Percentiles rank a stretch among this genome's conserved stretches.
Conservation (phyloP, 148 eudicot genomes). For the Silene latifolia region DNA sequence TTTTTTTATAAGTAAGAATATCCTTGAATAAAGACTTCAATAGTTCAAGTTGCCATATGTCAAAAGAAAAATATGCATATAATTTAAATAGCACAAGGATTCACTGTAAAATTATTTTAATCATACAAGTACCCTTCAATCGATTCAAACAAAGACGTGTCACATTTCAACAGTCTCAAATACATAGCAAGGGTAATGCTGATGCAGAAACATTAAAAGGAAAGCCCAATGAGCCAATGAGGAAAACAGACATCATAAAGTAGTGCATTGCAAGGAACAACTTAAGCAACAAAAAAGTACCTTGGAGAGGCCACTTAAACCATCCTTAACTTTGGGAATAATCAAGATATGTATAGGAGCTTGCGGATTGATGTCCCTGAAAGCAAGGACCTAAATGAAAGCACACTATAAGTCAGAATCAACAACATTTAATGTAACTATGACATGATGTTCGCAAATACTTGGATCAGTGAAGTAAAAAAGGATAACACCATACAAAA, state of each 20-base stretch:
- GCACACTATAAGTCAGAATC: slow-evolving; percentile 8
- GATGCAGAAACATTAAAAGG: background rate
- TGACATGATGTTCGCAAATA: background rate
- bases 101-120: background rate
- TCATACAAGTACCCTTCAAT: background rate
- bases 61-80: background rate
- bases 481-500: background rate
- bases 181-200: background rate
- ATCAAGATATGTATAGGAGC: slow-evolving; percentile 77
- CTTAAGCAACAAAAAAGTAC: slow-evolving; percentile 24
- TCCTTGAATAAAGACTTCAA: background rate
- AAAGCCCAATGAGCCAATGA: background rate
- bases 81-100: background rate
- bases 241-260: background rate
- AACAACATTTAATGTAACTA: background rate
- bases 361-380: slow-evolving; percentile 84
- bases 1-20: no score
- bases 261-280: background rate
- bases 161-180: background rate
- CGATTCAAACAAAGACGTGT: background rate
- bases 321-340: slow-evolving; percentile 84
- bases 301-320: slow-evolving; percentile 74
- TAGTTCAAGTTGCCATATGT: background rate
- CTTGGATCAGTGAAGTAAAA: background rate
- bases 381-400: slow-evolving; percentile 76